Evolutionary conservation across 768 basidiomycete species (phyloP).

Genomic region (Naematelia aurantialba): DNA sequence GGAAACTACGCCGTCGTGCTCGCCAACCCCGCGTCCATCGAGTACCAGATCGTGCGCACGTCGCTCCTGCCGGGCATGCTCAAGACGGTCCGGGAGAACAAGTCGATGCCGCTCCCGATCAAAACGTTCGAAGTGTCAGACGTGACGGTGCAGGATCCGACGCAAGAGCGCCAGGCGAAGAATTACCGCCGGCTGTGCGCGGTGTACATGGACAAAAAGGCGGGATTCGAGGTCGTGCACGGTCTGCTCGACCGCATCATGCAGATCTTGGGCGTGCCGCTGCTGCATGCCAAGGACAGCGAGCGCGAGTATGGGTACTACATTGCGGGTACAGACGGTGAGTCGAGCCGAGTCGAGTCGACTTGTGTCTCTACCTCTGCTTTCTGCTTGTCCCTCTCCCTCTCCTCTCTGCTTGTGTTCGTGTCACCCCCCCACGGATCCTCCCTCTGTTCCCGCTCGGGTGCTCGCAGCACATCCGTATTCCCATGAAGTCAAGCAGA

Average conservation of each 20-base stretch:
- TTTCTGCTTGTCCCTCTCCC: not conserved
- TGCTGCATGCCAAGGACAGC: slow-evolving; percentile 57
- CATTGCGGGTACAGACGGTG: slow-evolving; percentile 79
- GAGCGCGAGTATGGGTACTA: slow-evolving; percentile 72
- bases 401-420: not conserved
- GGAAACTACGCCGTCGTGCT: slow-evolving; percentile 78
- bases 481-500: no score
- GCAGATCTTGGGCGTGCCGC: slow-evolving; percentile 90
- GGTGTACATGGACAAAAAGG: slow-evolving; percentile 93
- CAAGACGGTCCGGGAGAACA: slow-evolving; percentile 95
- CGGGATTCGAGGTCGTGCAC: slow-evolving; percentile 94
- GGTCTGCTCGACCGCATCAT: slow-evolving; percentile 90
- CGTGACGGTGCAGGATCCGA: slow-evolving; percentile 79
- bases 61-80: slow-evolving; percentile 91
- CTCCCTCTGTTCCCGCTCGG: no score
- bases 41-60: slow-evolving; percentile 97
- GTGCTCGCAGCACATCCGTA: no score
- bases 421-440: no score
- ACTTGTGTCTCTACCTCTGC: not conserved
- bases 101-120: slow-evolving; percentile 84
- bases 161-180: slow-evolving; percentile 59
- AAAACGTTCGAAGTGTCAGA: slow-evolving; percentile 92
- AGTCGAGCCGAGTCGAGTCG: no score
- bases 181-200: slow-evolving; percentile 86
- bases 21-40: slow-evolving; percentile 93